Percentiles rank a stretch among this genome's conserved stretches.
phyloP scores from a whole-genome alignment of 768 basidiomycete genomes.

The Hortiboletus flavorubellus region DNA sequence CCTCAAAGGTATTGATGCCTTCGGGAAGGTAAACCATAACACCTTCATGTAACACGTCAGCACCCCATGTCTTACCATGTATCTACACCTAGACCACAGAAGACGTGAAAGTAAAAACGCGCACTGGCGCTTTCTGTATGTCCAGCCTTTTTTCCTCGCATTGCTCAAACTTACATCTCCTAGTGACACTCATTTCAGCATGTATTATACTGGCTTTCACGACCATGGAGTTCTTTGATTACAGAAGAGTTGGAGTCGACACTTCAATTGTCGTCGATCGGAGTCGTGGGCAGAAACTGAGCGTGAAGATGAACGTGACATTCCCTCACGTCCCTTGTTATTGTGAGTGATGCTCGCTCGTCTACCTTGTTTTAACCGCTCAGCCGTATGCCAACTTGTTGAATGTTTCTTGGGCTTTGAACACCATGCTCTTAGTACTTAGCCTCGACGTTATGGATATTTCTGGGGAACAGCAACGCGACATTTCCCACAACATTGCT shows the following conservation, averaged over 20 bases:
- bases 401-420: background rate
- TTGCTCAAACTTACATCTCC: slow-evolving; percentile 7
- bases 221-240: slow-evolving; percentile 94
- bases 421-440: slow-evolving; percentile 57
- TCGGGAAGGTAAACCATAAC: slow-evolving; percentile 79
- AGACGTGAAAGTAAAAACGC: slow-evolving; percentile 98
- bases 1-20: slow-evolving; percentile 94
- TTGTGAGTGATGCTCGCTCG: slow-evolving; percentile 52
- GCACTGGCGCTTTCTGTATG: slow-evolving; percentile 87
- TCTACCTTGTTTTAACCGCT: background rate
- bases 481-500: slow-evolving; percentile 83
- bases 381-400: background rate
- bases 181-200: slow-evolving; percentile 90
- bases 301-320: slow-evolving; percentile 86
- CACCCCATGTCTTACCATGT: slow-evolving; percentile 6
- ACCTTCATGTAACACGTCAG: slow-evolving; percentile 6
- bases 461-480: slow-evolving; percentile 90
- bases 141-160: slow-evolving; percentile 6
- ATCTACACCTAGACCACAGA: slow-evolving; percentile 76
- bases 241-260: slow-evolving; percentile 80
- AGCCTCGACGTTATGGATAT: slow-evolving; percentile 98
- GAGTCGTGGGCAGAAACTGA: slow-evolving; percentile 91
- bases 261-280: slow-evolving; percentile 94
- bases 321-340: slow-evolving; percentile 98
- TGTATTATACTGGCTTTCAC: slow-evolving; percentile 92